Evolutionary conservation across 768 basidiomycete species (phyloP).

Genomic region (Suillus weaverae): DNA sequence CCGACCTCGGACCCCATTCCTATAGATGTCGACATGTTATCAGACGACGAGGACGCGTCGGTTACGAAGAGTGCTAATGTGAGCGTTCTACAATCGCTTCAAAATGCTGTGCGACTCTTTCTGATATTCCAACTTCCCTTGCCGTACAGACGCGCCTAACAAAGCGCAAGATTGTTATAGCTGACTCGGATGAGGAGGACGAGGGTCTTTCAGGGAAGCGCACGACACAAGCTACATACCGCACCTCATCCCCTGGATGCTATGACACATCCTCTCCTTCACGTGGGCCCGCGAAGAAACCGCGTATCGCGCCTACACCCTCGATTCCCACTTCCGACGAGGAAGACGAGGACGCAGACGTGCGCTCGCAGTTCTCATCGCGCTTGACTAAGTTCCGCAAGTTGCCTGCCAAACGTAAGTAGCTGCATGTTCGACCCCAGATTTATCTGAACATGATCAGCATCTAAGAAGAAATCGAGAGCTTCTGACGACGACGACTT

Average conservation of each 20-base stretch:
- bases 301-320: slow-evolving; percentile 49
- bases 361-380: slow-evolving; percentile 51
- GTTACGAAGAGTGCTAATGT: slow-evolving; percentile 35
- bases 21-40: slow-evolving; percentile 68
- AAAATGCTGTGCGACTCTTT: neutral
- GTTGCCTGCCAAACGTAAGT: slow-evolving; percentile 55
- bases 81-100: slow-evolving; percentile 15
- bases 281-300: slow-evolving; percentile 54
- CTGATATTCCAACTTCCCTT: neutral
- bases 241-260: slow-evolving; percentile 29
- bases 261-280: slow-evolving; percentile 28
- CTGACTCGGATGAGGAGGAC: slow-evolving; percentile 72
- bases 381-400: slow-evolving; percentile 66
- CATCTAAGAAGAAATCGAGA: slow-evolving; percentile 37
- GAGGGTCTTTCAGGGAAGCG: slow-evolving; percentile 6
- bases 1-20: slow-evolving; percentile 72
- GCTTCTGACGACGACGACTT: slow-evolving; percentile 68
- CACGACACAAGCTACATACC: slow-evolving; percentile 17
- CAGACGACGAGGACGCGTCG: slow-evolving; percentile 47
- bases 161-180: slow-evolving; percentile 69
- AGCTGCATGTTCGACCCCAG: neutral
- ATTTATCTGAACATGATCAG: slow-evolving; percentile 28
- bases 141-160: slow-evolving; percentile 34
- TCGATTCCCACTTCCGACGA: slow-evolving; percentile 51
- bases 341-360: slow-evolving; percentile 44